Evolutionary conservation across 495 filamentous ascomycete genomes (phyloP).

Genomic region (Aspergillus mulundensis): DNA sequence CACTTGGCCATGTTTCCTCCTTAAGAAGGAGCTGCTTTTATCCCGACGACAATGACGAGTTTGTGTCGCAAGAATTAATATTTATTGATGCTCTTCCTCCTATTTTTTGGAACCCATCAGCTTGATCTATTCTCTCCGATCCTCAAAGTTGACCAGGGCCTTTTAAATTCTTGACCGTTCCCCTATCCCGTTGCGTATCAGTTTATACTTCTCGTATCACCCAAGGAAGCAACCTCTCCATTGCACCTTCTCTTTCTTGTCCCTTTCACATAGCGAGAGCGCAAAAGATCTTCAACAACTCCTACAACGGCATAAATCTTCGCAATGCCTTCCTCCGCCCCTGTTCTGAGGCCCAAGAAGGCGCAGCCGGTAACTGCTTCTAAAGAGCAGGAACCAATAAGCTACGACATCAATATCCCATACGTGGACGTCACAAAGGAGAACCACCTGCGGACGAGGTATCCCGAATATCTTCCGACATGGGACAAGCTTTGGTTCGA

Average conservation of each 20-base stretch:
- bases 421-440: slow-evolving; percentile 44
- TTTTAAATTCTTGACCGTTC: background rate
- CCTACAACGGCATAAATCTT: background rate
- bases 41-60: slow-evolving; percentile 6
- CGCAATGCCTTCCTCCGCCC: slow-evolving; percentile 40
- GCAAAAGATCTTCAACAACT: background rate
- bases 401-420: slow-evolving; percentile 56
- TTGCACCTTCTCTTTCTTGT: background rate
- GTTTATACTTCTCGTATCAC: slow-evolving; percentile 10
- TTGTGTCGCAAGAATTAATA: slow-evolving; percentile 13
- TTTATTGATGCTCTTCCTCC: slow-evolving; percentile 16
- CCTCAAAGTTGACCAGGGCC: background rate
- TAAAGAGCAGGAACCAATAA: slow-evolving; percentile 42
- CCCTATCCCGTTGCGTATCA: background rate
- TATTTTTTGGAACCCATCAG: background rate
- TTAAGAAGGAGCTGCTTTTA: slow-evolving; percentile 15
- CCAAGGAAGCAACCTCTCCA: background rate
- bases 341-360: slow-evolving; percentile 30
- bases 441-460: slow-evolving; percentile 42
- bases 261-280: background rate
- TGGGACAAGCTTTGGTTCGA: slow-evolving; percentile 62
- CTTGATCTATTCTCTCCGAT: slow-evolving; percentile 8
- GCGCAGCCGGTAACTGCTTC: slow-evolving; percentile 27
- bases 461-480: slow-evolving; percentile 58
- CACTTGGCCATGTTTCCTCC: slow-evolving; percentile 11